Percentiles rank a stretch among this genome's conserved stretches.
These are phyloP conservation scores for Candida railenensis DNA, from an alignment of 805 yeast species.

Conservation along the genomic window DNA sequence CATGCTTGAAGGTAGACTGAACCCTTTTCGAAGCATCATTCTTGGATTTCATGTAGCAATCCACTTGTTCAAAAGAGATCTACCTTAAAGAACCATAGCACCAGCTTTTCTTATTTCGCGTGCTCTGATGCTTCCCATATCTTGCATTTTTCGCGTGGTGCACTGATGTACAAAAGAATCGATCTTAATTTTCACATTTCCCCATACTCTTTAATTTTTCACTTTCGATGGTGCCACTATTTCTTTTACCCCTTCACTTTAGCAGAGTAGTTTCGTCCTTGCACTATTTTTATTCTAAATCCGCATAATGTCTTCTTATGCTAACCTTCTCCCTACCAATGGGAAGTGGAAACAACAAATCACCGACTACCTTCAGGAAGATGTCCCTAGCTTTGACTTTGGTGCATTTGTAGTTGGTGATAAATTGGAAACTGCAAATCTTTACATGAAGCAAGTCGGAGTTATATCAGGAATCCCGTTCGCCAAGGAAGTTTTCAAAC, in stretches of 20 bases:
- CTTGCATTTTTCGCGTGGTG: too few relatives aligned
- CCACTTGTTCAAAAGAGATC: too few relatives aligned
- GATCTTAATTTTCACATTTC: not conserved
- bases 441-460: conserved; percentile 80
- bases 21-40: conserved; percentile 7
- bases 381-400: conserved; percentile 89
- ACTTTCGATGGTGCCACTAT: not conserved
- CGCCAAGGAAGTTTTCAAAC: conserved; percentile 78
- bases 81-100: too few relatives aligned
- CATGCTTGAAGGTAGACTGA: conserved; percentile 17
- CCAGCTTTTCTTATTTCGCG: too few relatives aligned
- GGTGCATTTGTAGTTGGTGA: conserved; percentile 96
- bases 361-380: conserved; percentile 76
- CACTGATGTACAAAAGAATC: too few relatives aligned
- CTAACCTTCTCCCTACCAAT: conserved; percentile 65
- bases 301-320: conserved; percentile 26
- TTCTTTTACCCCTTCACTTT: too few relatives aligned
- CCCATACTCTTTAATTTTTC: not conserved
- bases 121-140: too few relatives aligned
- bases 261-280: too few relatives aligned
- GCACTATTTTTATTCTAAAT: conserved; percentile 3
- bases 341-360: conserved; percentile 84
- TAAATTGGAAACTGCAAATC: conserved; percentile 64
- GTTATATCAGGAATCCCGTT: conserved; percentile 85
- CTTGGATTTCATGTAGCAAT: conserved; percentile 1